Percentiles rank a stretch among this genome's conserved stretches.
Evolutionary conservation across 2,329 filamentous ascomycete genomes (phyloP).

Genomic region (Gyromitra esculenta): DNA sequence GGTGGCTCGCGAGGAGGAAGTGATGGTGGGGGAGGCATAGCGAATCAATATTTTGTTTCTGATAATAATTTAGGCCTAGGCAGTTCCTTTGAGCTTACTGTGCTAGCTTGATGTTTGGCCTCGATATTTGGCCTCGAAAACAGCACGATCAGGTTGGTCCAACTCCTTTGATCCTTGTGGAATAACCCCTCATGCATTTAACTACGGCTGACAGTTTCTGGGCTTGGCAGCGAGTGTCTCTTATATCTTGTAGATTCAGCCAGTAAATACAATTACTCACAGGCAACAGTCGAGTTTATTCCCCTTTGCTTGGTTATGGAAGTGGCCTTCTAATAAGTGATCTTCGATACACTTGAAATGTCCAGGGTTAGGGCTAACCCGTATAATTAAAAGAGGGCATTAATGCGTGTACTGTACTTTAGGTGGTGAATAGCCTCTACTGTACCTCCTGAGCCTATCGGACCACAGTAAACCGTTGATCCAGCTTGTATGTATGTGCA

Average conservation of each 20-base stretch:
- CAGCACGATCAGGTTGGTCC: neutral
- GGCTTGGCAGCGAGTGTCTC: neutral
- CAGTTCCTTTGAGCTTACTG: neutral
- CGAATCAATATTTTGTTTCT: neutral
- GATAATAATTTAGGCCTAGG: neutral
- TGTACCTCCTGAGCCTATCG: too few species aligned
- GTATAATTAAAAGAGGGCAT: neutral
- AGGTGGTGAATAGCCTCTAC: too few species aligned
- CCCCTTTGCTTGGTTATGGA: neutral
- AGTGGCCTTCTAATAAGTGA: neutral
- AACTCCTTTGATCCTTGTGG: neutral
- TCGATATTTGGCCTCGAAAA: neutral
- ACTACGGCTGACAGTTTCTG: neutral
- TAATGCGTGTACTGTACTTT: too few species aligned
- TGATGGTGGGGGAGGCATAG: conserved; percentile 34
- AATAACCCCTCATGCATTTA: neutral
- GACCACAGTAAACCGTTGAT: too few species aligned
- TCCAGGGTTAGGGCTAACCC: neutral
- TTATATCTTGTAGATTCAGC: neutral
- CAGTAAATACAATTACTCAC: neutral
- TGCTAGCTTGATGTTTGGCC: neutral
- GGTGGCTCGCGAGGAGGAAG: conserved; percentile 12
- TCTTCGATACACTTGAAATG: neutral
- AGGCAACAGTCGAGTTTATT: neutral
- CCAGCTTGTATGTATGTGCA: too few species aligned